Base-by-base conservation (phyloP, 2,329 filamentous ascomycete genomes). In the Neophaeococcomyces aloes region DNA sequence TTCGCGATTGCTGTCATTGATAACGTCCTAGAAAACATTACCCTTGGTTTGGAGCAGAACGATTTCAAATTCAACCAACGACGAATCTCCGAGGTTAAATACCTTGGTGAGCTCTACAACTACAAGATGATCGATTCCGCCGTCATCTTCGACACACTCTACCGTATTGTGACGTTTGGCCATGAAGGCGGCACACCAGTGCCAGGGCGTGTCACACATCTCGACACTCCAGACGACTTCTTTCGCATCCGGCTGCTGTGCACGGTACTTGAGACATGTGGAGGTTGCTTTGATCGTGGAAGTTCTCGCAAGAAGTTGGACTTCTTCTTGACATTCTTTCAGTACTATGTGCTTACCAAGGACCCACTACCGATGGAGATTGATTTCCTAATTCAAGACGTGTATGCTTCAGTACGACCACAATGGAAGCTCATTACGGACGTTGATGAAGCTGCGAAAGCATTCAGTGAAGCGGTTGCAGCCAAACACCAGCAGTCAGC, bases 21-120 rank as follows among this genome's bases (percentile, higher is more conserved):
- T 60, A 87, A 89, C 51, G 68, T 96, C 4, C 71, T 96, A 13
- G 93, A 98, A 63, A 82, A 85, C 4, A 82, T 98, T 51, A 83
- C 76, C 1, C 75, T 93, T 51, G 91, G 91, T 1, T 71, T 98
- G 2, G 91, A 98, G 63, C 78, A 88, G 54, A 96, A 96, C 56
- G 91, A 98, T 60, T 98, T 95, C 72, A 88, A 93, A 57, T 93
- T 87, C 66, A 95, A 94, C 59, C 91, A 98, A 64, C 82, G 88
- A 47, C 82, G 91, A 17, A 81, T 98, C 49, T 86, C 93, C 2
- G 89, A 96, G 62, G 86, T 94, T 57, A 96, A 95, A 61, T 98
- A 95, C 60, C 72, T 98, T 4, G 88, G 86, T 17, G 91, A 98
- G 64, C 75, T 98, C 7, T 98, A 98, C 68, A 94, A 95, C 57